These are phyloP conservation scores for Candida germanica DNA, from an alignment of 805 yeast species.

Conservation along the genomic window DNA sequence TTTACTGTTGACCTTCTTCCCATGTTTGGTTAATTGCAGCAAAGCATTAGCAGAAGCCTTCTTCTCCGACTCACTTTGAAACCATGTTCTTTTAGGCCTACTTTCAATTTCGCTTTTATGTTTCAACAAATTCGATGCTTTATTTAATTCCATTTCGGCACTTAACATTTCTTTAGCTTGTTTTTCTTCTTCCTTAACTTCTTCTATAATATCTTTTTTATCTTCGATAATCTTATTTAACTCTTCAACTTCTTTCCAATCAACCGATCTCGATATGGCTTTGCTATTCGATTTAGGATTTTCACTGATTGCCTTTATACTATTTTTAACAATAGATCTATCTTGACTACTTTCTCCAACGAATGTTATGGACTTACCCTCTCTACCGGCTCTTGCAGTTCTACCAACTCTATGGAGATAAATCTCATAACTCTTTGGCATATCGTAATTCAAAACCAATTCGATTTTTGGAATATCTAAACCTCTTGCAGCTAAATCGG, in stretches of 20 bases:
- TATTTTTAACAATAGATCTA: slow-evolving; percentile 85
- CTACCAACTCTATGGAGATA: slow-evolving; percentile 98
- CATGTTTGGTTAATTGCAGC: slow-evolving; percentile 44
- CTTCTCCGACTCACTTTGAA: slow-evolving; percentile 62
- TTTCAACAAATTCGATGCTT: slow-evolving; percentile 79
- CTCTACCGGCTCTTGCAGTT: slow-evolving; percentile 98
- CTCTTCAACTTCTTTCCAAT: slow-evolving; percentile 80
- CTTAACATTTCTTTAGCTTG: slow-evolving; percentile 78
- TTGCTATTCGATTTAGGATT: slow-evolving; percentile 41
- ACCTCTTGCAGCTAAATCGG: slow-evolving; percentile 99
- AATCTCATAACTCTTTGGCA: slow-evolving; percentile 90
- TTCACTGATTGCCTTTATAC: slow-evolving; percentile 62
- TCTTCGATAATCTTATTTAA: slow-evolving; percentile 58
- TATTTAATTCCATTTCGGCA: slow-evolving; percentile 88
- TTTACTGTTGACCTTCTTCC: slow-evolving; percentile 59
- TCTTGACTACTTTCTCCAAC: slow-evolving; percentile 92
- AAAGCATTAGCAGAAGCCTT: slow-evolving; percentile 29
- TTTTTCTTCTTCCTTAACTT: slow-evolving; percentile 83
- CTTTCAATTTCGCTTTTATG: slow-evolving; percentile 80
- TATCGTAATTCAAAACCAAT: slow-evolving; percentile 88
- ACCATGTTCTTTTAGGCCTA: slow-evolving; percentile 97
- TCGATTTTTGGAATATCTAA: slow-evolving; percentile 98
- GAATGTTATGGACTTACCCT: slow-evolving; percentile 87
- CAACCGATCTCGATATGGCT: slow-evolving; percentile 87
- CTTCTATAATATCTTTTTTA: slow-evolving; percentile 62